These are phyloP conservation scores for Candida taoyuanica DNA, from an alignment of 805 yeast genomes.

Conservation along the genomic window DNA sequence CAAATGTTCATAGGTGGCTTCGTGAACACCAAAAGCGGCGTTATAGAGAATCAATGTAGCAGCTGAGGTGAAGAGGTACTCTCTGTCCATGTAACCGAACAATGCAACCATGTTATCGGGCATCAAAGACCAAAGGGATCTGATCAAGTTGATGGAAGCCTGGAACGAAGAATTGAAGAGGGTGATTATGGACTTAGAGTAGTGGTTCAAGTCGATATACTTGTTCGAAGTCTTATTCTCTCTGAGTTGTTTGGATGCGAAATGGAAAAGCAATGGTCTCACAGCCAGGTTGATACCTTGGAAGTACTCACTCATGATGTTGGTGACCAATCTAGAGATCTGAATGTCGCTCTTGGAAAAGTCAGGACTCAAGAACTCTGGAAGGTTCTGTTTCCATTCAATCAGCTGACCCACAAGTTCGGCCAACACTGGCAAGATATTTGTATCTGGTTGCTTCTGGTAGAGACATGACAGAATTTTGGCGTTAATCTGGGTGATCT, in stretches of 20 bases:
- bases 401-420: slow-evolving; percentile 62
- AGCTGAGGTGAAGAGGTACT: slow-evolving; percentile 71
- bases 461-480: slow-evolving; percentile 63
- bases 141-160: slow-evolving; percentile 71
- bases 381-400: slow-evolving; percentile 63
- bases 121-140: slow-evolving; percentile 68
- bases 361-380: slow-evolving; percentile 61
- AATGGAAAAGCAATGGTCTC: slow-evolving; percentile 70
- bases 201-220: slow-evolving; percentile 60
- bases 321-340: slow-evolving; percentile 63
- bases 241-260: slow-evolving; percentile 62
- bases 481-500: slow-evolving; percentile 75
- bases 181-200: slow-evolving; percentile 63
- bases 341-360: slow-evolving; percentile 46
- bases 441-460: slow-evolving; percentile 72
- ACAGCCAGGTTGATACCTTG: slow-evolving; percentile 80
- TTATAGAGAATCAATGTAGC: slow-evolving; percentile 69
- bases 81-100: slow-evolving; percentile 86
- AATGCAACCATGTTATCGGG: slow-evolving; percentile 81
- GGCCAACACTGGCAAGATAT: slow-evolving; percentile 68
- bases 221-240: slow-evolving; percentile 42
- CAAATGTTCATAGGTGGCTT: slow-evolving; percentile 63
- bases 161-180: slow-evolving; percentile 73
- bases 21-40: slow-evolving; percentile 78
- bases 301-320: slow-evolving; percentile 77